A percentile compares a stretch with the other conserved stretches of the same genome.
Evolutionary conservation across 2,329 filamentous ascomycete genomes (phyloP).

Genomic region (Aciculosporium take): DNA sequence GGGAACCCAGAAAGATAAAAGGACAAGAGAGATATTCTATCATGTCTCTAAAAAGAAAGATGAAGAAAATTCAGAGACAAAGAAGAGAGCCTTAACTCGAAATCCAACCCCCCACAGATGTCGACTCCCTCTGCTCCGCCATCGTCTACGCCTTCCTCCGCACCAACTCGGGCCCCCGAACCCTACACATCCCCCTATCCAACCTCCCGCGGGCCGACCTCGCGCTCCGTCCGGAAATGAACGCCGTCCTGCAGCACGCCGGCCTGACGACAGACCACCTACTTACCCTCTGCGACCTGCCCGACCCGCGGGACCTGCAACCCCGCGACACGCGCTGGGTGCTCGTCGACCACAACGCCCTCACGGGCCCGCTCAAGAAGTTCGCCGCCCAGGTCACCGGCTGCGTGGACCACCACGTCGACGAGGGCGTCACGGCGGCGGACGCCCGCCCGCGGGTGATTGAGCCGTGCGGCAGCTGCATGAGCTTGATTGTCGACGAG

Average conservation of each 20-base stretch:
- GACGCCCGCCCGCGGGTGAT: conserved; percentile 45
- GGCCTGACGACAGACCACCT: conserved; percentile 46
- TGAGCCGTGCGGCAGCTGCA: conserved; percentile 56
- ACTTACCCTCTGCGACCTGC: conserved; percentile 43
- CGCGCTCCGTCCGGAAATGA: conserved; percentile 56
- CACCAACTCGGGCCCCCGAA: conserved; percentile 39
- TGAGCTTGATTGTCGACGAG: conserved; percentile 52
- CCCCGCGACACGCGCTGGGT: conserved; percentile 52
- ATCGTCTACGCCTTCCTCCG: conserved; percentile 62
- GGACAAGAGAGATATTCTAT: neutral
- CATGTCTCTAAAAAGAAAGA: neutral
- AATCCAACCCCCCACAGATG: conserved; percentile 34
- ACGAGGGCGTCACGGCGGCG: conserved; percentile 42
- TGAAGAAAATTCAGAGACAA: too few relatives aligned
- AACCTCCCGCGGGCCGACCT: conserved; percentile 58
- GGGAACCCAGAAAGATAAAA: neutral
- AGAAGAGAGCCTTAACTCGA: neutral
- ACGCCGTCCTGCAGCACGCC: conserved; percentile 47
- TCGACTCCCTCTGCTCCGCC: conserved; percentile 66
- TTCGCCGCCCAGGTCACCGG: conserved; percentile 43
- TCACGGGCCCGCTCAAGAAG: conserved; percentile 45
- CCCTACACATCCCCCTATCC: conserved; percentile 56
- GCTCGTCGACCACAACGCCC: conserved; percentile 65
- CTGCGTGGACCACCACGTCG: conserved; percentile 67
- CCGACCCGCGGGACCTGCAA: conserved; percentile 33